A percentile compares a stretch with the other conserved stretches of the same genome.
Evolutionary conservation across 2,329 filamentous ascomycete genomes (phyloP).

Genomic region (Biscogniauxia marginata): DNA sequence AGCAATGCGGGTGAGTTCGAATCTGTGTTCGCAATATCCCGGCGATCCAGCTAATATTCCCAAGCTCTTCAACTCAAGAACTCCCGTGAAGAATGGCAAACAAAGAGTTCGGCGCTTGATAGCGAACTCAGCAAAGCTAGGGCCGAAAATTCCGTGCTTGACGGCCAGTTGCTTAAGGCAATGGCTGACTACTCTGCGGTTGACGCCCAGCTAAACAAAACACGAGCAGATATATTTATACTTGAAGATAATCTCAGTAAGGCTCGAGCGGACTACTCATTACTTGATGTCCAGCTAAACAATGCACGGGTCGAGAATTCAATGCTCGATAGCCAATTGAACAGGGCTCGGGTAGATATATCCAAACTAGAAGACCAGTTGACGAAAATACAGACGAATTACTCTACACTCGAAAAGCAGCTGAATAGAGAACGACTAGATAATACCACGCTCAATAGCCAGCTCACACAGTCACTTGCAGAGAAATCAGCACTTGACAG

Average conservation of each 20-base stretch:
- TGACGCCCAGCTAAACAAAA: neutral
- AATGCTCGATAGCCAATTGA: neutral
- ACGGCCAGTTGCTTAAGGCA: neutral
- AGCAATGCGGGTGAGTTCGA: slow-evolving; percentile 1
- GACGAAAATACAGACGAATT: neutral
- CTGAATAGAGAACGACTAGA: neutral
- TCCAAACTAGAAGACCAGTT: neutral
- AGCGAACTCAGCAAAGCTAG: neutral
- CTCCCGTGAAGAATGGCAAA: neutral
- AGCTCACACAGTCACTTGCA: neutral
- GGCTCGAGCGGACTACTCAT: neutral
- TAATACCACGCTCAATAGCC: neutral
- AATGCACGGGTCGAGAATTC: neutral
- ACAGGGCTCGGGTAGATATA: neutral
- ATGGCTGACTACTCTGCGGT: neutral
- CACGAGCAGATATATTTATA: neutral
- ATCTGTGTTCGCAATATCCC: too few species aligned
- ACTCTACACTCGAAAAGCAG: neutral
- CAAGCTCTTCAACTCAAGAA: neutral
- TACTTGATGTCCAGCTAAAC: neutral
- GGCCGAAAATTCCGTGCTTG: neutral
- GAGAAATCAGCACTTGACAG: neutral
- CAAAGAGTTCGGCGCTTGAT: neutral
- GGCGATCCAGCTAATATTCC: neutral
- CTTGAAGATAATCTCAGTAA: neutral